Evolutionary conservation across 106 monocot genomes (phyloP).

Genomic region (Phalaenopsis aphrodite): DNA sequence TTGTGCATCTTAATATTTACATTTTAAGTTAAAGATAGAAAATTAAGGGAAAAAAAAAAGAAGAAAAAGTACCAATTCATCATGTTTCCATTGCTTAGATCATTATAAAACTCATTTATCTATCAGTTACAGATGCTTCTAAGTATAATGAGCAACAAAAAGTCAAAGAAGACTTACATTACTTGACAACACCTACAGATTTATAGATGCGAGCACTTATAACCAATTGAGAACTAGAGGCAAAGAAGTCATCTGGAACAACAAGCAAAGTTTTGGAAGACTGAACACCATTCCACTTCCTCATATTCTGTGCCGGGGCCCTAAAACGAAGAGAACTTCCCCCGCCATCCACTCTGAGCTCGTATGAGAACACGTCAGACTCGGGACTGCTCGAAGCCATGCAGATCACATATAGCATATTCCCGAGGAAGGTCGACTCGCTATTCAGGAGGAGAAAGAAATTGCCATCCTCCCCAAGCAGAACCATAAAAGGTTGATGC

Average conservation of each 20-base stretch:
- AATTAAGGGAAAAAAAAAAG: too few relatives aligned
- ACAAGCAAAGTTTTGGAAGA: conserved; percentile 31
- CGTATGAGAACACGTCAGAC: conserved; percentile 18
- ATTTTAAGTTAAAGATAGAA: too few relatives aligned
- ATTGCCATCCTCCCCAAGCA: conserved; percentile 23
- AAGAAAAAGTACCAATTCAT: too few relatives aligned
- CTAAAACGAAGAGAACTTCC: conserved; percentile 25
- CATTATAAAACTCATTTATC: too few relatives aligned
- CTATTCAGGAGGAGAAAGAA: conserved; percentile 47
- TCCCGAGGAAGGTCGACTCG: background rate
- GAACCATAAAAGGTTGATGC: conserved; percentile 16
- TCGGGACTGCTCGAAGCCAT: background rate
- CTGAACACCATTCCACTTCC: conserved; percentile 26
- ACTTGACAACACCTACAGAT: too few relatives aligned
- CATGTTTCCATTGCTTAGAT: too few relatives aligned
- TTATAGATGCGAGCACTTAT: too few relatives aligned
- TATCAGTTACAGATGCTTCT: too few relatives aligned
- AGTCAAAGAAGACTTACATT: too few relatives aligned
- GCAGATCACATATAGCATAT: conserved; percentile 32
- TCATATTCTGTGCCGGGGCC: conserved; percentile 16
- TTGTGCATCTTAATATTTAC: too few relatives aligned
- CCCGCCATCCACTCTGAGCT: conserved; percentile 12
- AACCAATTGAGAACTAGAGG: background rate
- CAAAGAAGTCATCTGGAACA: conserved; percentile 34
- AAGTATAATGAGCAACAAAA: too few relatives aligned